Conservation (phyloP, 768 basidiomycete genomes). For the Hygrophoropsis aurantiaca region DNA sequence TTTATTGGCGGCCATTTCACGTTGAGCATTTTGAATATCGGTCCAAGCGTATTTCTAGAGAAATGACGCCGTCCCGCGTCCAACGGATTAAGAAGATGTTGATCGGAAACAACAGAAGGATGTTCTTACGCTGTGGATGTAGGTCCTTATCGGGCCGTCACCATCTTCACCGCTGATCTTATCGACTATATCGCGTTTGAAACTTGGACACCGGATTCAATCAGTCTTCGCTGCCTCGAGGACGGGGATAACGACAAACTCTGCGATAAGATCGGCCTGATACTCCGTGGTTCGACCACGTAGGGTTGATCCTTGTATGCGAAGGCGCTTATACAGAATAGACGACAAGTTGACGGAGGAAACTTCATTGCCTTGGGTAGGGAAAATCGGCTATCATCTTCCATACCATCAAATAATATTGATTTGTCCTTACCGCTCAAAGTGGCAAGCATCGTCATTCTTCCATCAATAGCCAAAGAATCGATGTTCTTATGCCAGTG, state of each 20-base stretch:
- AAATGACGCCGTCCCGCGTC: slow-evolving; percentile 9
- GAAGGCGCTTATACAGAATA: slow-evolving; percentile 81
- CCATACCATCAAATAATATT: slow-evolving; percentile 4
- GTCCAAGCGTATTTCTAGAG: slow-evolving; percentile 76
- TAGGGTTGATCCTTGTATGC: slow-evolving; percentile 86
- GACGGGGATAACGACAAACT: slow-evolving; percentile 34
- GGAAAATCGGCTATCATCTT: slow-evolving; percentile 16
- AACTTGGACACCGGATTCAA: slow-evolving; percentile 34
- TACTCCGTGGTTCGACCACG: slow-evolving; percentile 74
- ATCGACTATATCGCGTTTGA: slow-evolving; percentile 52
- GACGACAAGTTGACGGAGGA: slow-evolving; percentile 56
- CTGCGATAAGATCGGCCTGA: slow-evolving; percentile 67
- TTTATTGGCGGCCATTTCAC: slow-evolving; percentile 79
- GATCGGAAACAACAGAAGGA: slow-evolving; percentile 3
- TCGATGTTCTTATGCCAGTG: slow-evolving; percentile 78
- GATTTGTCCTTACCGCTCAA: slow-evolving; percentile 55
- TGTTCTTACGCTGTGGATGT: slow-evolving; percentile 70
- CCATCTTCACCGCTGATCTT: slow-evolving; percentile 60
- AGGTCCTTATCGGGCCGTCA: slow-evolving; percentile 62
- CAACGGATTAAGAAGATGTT: slow-evolving; percentile 10
- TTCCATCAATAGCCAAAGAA: slow-evolving; percentile 66
- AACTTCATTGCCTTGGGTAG: slow-evolving; percentile 48
- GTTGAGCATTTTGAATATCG: slow-evolving; percentile 76
- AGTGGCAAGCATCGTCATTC: slow-evolving; percentile 67
- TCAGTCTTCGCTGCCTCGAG: not conserved